Conservation (phyloP, 2,329 filamentous ascomycete genomes). For the Arthrobotrys sphaeroides region DNA sequence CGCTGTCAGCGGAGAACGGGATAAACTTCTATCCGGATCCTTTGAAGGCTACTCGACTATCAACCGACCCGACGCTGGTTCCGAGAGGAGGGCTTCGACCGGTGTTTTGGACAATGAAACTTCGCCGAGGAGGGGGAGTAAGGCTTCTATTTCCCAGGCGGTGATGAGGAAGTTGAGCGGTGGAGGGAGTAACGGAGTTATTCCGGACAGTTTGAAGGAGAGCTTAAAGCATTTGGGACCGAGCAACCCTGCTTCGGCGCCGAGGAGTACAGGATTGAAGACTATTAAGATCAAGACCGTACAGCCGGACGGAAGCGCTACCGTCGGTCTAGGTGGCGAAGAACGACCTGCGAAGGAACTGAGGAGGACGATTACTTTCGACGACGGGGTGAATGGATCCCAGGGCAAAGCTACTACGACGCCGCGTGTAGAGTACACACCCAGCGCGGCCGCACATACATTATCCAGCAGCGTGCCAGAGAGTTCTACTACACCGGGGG, state of each 20-base stretch:
- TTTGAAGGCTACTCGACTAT: conserved; percentile 11
- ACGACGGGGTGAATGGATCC: conserved; percentile 6
- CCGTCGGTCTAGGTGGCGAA: background rate
- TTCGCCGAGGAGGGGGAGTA: conserved; percentile 55
- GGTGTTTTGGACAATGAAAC: conserved; percentile 65
- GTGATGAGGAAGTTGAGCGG: conserved; percentile 55
- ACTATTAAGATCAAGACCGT: conserved; percentile 74
- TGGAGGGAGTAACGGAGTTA: background rate
- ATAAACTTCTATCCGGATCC: conserved; percentile 17
- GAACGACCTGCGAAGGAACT: conserved; percentile 12
- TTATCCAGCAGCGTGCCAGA: conserved; percentile 22
- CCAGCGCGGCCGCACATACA: conserved; percentile 8
- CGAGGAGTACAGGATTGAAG: conserved; percentile 70
- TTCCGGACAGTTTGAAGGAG: conserved; percentile 68
- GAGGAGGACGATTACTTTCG: conserved; percentile 25
- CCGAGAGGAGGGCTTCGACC: conserved; percentile 41
- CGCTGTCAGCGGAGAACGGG: conserved; percentile 17
- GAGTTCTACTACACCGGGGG: conserved; percentile 52
- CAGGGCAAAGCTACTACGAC: too few species aligned
- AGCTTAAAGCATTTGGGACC: conserved; percentile 73
- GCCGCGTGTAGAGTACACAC: background rate
- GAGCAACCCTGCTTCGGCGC: conserved; percentile 73
- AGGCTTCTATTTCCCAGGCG: conserved; percentile 53
- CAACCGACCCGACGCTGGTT: conserved; percentile 2
- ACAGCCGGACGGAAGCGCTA: conserved; percentile 43